Evolutionary conservation across 768 basidiomycete genomes (phyloP).

Genomic region (Xanthoconium purpureum): DNA sequence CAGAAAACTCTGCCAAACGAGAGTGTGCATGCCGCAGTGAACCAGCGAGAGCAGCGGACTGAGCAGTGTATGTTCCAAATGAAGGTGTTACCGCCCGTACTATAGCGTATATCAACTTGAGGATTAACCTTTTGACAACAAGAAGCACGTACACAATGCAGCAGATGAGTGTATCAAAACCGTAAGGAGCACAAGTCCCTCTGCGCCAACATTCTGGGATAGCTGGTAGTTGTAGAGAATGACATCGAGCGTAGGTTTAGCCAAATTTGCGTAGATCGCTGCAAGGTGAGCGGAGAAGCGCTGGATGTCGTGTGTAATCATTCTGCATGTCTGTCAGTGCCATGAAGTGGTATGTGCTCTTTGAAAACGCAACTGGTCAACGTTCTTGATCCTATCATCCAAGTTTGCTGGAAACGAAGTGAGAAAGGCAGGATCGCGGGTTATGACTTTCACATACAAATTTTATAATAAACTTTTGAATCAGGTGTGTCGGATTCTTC

Average conservation of each 20-base stretch:
- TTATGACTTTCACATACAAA: slow-evolving; percentile 51
- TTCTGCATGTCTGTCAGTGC: slow-evolving; percentile 44
- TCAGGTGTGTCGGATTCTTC: slow-evolving; percentile 59
- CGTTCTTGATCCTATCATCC: slow-evolving; percentile 94
- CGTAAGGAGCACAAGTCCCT: slow-evolving; percentile 81
- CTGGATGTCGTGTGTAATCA: slow-evolving; percentile 95
- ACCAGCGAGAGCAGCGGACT: slow-evolving; percentile 85
- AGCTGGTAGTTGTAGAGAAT: slow-evolving; percentile 96
- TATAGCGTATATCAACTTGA: slow-evolving; percentile 29
- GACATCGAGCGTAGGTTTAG: slow-evolving; percentile 89
- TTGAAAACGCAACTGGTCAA: slow-evolving; percentile 69
- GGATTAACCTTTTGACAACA: background rate
- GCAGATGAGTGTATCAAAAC: slow-evolving; percentile 83
- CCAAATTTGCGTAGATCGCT: slow-evolving; percentile 90
- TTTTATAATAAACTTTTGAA: slow-evolving; percentile 90
- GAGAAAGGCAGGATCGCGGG: slow-evolving; percentile 1
- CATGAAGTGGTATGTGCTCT: background rate
- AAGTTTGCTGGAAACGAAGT: slow-evolving; percentile 64
- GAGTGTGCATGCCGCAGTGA: slow-evolving; percentile 91
- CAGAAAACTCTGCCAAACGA: slow-evolving; percentile 81
- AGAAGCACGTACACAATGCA: slow-evolving; percentile 61
- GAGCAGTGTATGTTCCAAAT: slow-evolving; percentile 87
- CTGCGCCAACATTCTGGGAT: slow-evolving; percentile 90
- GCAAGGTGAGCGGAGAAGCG: slow-evolving; percentile 88
- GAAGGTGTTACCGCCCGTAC: slow-evolving; percentile 88